phyloP scores from a whole-genome alignment of 805 yeast genomes.

The Saccharomycopsis amapae region DNA sequence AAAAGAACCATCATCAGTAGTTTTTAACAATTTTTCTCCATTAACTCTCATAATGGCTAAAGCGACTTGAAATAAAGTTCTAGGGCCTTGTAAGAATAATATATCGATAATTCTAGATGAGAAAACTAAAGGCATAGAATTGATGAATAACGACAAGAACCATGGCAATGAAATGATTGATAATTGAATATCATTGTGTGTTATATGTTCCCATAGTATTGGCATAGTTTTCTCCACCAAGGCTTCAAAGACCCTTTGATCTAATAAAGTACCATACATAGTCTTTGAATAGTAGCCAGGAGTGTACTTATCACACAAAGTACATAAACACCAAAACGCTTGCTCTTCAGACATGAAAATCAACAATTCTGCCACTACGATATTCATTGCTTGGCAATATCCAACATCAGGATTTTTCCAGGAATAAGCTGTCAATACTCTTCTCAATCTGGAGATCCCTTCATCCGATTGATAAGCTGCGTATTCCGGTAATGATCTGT shows the following conservation, averaged over 20 bases:
- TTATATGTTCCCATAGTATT: slow-evolving; percentile 73
- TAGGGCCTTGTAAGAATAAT: slow-evolving; percentile 83
- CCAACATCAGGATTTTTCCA: slow-evolving; percentile 98
- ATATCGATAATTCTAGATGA: slow-evolving; percentile 90
- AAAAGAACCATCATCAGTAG: slow-evolving; percentile 89
- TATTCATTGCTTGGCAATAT: slow-evolving; percentile 98
- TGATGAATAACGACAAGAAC: slow-evolving; percentile 86
- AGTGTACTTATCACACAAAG: slow-evolving; percentile 73
- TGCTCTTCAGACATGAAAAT: slow-evolving; percentile 93
- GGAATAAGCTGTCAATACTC: slow-evolving; percentile 88
- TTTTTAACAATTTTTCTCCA: slow-evolving; percentile 71
- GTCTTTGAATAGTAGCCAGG: slow-evolving; percentile 97
- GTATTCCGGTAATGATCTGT: slow-evolving; percentile 91
- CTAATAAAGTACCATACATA: slow-evolving; percentile 94
- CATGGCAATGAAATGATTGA: slow-evolving; percentile 93
- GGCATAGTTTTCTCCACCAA: slow-evolving; percentile 90
- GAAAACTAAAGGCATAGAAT: slow-evolving; percentile 89
- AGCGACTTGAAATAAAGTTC: slow-evolving; percentile 85
- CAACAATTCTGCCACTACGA: slow-evolving; percentile 71
- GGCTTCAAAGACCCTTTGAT: slow-evolving; percentile 88
- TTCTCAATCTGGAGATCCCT: slow-evolving; percentile 77
- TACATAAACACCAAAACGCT: slow-evolving; percentile 87
- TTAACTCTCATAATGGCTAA: slow-evolving; percentile 83
- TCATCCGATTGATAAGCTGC: slow-evolving; percentile 84
- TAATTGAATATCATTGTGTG: slow-evolving; percentile 74